These are phyloP conservation scores for Curvularia sp. DNA, from an alignment of 2,329 filamentous ascomycete species.

Conservation along the genomic window DNA sequence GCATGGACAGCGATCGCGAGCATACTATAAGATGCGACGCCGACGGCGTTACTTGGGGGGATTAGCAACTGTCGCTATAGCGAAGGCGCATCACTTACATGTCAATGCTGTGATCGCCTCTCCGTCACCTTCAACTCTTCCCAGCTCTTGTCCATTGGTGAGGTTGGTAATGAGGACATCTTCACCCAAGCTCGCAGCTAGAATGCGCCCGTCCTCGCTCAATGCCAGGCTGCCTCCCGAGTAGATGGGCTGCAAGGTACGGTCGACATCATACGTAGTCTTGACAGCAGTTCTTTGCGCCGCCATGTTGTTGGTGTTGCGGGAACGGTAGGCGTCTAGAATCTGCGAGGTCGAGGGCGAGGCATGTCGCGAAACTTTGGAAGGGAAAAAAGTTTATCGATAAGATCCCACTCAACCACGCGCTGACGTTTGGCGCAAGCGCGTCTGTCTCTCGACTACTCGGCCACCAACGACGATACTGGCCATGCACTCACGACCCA, in stretches of 20 bases:
- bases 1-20: slow-evolving; percentile 95
- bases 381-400: slow-evolving; percentile 48
- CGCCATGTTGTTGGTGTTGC: slow-evolving; percentile 28
- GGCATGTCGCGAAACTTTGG: slow-evolving; percentile 26
- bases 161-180: slow-evolving; percentile 88
- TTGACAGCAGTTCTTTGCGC: slow-evolving; percentile 67
- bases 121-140: slow-evolving; percentile 79
- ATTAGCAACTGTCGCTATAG: slow-evolving; percentile 12
- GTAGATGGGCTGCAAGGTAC: slow-evolving; percentile 89
- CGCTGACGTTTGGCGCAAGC: slow-evolving; percentile 25
- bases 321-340: neutral
- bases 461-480: neutral
- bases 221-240: slow-evolving; percentile 88
- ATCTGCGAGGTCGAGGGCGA: slow-evolving; percentile 7
- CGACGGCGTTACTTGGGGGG: slow-evolving; percentile 76
- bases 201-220: slow-evolving; percentile 78
- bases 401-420: slow-evolving; percentile 27
- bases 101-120: slow-evolving; percentile 79
- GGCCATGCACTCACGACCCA: neutral
- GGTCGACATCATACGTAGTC: slow-evolving; percentile 86
- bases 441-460: slow-evolving; percentile 17
- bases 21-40: slow-evolving; percentile 88
- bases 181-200: slow-evolving; percentile 90
- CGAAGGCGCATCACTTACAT: slow-evolving; percentile 52
- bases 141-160: slow-evolving; percentile 80